Evolutionary conservation across 2,329 filamentous ascomycete genomes (phyloP), one percentile per base, ranked within the genome.

Genomic region (Colletotrichum tropicicola): DNA sequence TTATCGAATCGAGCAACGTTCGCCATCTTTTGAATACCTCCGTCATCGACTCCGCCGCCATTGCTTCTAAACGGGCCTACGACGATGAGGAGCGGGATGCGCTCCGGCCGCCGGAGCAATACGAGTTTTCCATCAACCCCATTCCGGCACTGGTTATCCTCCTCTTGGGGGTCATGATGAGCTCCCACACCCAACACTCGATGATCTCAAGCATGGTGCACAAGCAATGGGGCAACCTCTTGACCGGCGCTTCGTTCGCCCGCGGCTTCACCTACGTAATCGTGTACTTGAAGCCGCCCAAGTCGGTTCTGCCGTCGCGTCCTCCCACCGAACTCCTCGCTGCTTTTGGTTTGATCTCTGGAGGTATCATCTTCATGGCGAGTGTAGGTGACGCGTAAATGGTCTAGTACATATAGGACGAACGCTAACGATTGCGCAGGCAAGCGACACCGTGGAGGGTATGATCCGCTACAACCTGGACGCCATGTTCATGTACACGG

Each of bases 201-300:
- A 93, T 93, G 90, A 85, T 94, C 48, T 95, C 93, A 9, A 92
- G 89, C 70, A 97, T 96, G 92, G 87, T 98, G 51, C 95, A 98
- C 80, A 91, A 91, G 74, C 94, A 98, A 78, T 98, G 95, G 95
- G 95, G 95, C 25, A 89, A 89, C 72, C 85, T 98, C 69, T 85
- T 98, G 56, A 86, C 92, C 48, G 93, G 91, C 25, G 94, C 93
- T 58, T 91, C 94, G 0, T 84, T 97, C 62, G 90, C 93, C 23
- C 89, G 95, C 48, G 89, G 85, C 2, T 80, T 92, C 59, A 97
- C 94, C 6, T 98, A 98, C 75, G 77, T 96, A 5, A 79, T 94
- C 41, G 79, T 93, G 63, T 98, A 91, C 77, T 80, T 98, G 56
- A 89, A 89, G 69, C 94, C 94, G 15, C 94, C 94, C 2, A 90